Evolutionary conservation across 805 yeast species (phyloP), one percentile per base, ranked within the genome.

Genomic region (Yamadazyma phyllophila): DNA sequence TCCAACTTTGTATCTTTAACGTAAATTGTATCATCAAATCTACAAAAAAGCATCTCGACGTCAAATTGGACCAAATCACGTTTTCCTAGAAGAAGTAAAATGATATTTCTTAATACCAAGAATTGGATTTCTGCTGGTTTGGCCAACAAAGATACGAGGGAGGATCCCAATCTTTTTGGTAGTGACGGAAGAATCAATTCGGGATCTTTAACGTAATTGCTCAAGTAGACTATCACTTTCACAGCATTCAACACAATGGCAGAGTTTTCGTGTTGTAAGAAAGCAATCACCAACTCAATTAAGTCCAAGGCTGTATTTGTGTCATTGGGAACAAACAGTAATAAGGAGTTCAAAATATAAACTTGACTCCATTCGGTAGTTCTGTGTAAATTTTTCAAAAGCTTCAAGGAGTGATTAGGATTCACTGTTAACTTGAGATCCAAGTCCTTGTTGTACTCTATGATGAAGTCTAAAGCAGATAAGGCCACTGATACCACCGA

Each of bases 1-100:
- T 92, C 97, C 37, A 92, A 69, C 58, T 92, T 92, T 4, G 97
- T 87, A 56, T 89, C 92, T 61, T 90, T 88, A 59, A 92, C 82
- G 61, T 88, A 92, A 16, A 87, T 80, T 1, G 96, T 94, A 61
- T 91, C 97, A 60, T 86, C 85, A 56, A 80, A 87, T 48, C 81
- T 82, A 65, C 94, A 84, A 64, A 88, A 90, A 59, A 91, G 88
- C 66, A 81, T 78, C 43, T 81, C 78, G n/a, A 88, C 88, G 50
- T 87, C 94, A 44, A 86, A 69, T 20, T 71, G 64, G 34, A 82
- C 64, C 45, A 89, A 66, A 16, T 77, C 73, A 10, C 84, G 82
- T 48, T 82, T 78, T 43, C 87, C 81, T 45, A 89, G 71, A 24
- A 91, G 72, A 31, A 91, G 65, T 27, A 90, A 63, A 20, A 89